Evolutionary conservation across 805 yeast genomes (phyloP), one percentile per base, ranked within the genome.

Genomic region (Candida caryicola): DNA sequence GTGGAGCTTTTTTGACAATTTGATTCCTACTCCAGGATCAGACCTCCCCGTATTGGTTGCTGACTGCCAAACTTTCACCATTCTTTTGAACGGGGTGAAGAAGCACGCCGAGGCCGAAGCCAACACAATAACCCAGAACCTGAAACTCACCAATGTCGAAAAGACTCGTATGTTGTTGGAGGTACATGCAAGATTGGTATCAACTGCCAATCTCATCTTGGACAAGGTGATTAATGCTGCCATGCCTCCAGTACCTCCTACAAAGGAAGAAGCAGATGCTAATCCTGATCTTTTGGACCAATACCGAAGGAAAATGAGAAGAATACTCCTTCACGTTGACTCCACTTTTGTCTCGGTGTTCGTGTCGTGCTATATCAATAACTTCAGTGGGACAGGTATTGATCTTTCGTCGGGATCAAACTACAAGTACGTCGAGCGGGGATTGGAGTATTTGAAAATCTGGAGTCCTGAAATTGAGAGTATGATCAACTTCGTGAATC

Each of bases 41-140:
- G 51, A 49, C 12, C 27, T 38, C 5, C 45, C 46, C 12, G 29
- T 36, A 5, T 25, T 62, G 7, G 34, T 39, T 2, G 65, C 74
- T 4, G 57, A 66, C 42, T 49, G 55, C 14, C 66, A 60, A 29
- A 62, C 73, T 1, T 69, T 65, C 30, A 62, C 72, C 4, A 66
- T 64, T 15, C 57, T 69, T 39, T 47, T 69, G 16, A 54, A 61
- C 34, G 74, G 74, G 2, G 34, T 60, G 17, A 59, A 55, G 31
- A 48, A 47, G 23, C 50, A 44, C 34, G 40, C 49, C 30, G 39
- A 45, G 5, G 17, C 31, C 23, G 33, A 51, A n/a, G 51, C 54
- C 12, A 46, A 49, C 3, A 23, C 15, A 12, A 37, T 61, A 7
- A 34, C 31, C 3, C 36, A 38, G 5, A 47, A 49, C 36, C 34